phyloP scores from a whole-genome alignment of 768 basidiomycete genomes.

The Megacollybia marginata region DNA sequence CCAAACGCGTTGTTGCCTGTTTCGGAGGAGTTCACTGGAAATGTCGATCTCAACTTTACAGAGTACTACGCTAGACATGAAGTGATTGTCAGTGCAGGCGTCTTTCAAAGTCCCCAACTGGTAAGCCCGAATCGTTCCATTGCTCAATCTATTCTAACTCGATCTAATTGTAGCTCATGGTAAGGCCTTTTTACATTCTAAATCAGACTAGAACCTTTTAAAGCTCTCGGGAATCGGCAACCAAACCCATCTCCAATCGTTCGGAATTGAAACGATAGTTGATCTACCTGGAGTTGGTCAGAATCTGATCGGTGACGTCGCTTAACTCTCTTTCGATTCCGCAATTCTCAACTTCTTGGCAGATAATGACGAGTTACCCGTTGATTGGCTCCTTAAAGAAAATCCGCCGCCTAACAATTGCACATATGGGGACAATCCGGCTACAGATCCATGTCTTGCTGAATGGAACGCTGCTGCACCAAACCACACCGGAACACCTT shows the following conservation, averaged over 20 bases:
- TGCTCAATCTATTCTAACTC: neutral
- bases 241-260: slow-evolving; percentile 11
- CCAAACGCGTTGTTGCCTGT: too few relatives aligned
- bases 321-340: too few relatives aligned
- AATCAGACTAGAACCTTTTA: neutral
- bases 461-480: too few relatives aligned
- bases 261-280: slow-evolving; percentile 19
- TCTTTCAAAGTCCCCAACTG: slow-evolving; percentile 14
- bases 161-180: neutral
- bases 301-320: slow-evolving; percentile 23
- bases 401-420: slow-evolving; percentile 18
- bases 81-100: too few relatives aligned
- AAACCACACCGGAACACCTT: too few relatives aligned
- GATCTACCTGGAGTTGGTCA: slow-evolving; percentile 27
- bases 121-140: slow-evolving; percentile 5
- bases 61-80: slow-evolving; percentile 10
- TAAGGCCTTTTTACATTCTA: neutral
- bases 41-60: slow-evolving; percentile 4
- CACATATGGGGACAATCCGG: slow-evolving; percentile 15
- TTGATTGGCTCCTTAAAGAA: slow-evolving; percentile 22
- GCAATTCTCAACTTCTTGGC: neutral
- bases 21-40: slow-evolving; percentile 11
- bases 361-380: slow-evolving; percentile 25
- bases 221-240: slow-evolving; percentile 30
- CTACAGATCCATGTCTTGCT: slow-evolving; percentile 18